phyloP scores from a whole-genome alignment of 352 stramenopile species.

The Pythium myriotylum region DNA sequence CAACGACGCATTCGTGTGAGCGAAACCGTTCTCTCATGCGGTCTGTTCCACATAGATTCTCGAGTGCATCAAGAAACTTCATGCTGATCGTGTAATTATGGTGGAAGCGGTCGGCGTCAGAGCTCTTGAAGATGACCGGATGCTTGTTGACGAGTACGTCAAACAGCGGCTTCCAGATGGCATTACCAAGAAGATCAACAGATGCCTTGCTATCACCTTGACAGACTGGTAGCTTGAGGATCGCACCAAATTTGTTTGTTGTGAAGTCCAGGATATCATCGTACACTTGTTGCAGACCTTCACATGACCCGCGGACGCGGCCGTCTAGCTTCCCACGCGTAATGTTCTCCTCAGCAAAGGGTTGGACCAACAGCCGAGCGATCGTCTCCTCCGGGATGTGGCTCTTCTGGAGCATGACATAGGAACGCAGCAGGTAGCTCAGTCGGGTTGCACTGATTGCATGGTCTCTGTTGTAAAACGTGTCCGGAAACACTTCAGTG shows the following conservation, averaged over 20 bases:
- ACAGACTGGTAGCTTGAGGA: constrained; percentile 66
- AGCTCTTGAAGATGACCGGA: constrained; percentile 80
- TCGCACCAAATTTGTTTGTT: constrained; percentile 59
- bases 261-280: constrained; percentile 76
- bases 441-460: constrained; percentile 61
- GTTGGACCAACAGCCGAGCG: constrained; percentile 67
- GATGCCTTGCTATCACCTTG: constrained; percentile 66
- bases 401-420: constrained; percentile 75
- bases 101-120: constrained; percentile 78
- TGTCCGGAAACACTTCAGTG: constrained; percentile 87
- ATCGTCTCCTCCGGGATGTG: constrained; percentile 86
- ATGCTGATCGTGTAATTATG: constrained; percentile 83
- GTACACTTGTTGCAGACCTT: constrained; percentile 75
- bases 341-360: constrained; percentile 78
- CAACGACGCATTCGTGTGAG: constrained; percentile 64
- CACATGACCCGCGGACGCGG: constrained; percentile 69
- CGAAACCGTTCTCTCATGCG: constrained; percentile 68
- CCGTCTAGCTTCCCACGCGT: constrained; percentile 81
- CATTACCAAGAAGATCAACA: constrained; percentile 80
- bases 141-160: constrained; percentile 71
- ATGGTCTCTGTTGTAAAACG: constrained; percentile 86
- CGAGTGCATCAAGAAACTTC: constrained; percentile 60
- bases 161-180: constrained; percentile 80
- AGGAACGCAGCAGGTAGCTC: constrained; percentile 73
- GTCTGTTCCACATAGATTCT: constrained; percentile 62